Base-by-base conservation (phyloP, 257 asterid genomes). In the Ligustrum vulgare region DNA sequence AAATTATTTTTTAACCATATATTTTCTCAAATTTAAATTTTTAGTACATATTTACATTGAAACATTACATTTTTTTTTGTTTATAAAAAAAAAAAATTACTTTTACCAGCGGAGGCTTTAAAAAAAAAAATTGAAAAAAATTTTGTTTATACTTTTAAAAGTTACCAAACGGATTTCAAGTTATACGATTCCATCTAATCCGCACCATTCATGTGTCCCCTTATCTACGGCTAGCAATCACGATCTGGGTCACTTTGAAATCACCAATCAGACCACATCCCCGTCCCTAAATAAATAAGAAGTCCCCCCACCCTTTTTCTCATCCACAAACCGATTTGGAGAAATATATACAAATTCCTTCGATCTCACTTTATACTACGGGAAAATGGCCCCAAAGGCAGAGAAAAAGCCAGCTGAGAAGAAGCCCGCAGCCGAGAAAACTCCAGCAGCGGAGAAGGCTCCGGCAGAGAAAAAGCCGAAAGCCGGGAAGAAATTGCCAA, bases 381-480 rank as follows among this genome's bases (percentile, higher is more conserved):
- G 64, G 6, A 56, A 56, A 20, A 56, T 56, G 64, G 32, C 64
- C 31, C 64, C 64, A 9, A 56, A 20, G 12, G 64, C 64, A 56
- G 64, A 2, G 64, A 56, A 56, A 20, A 56, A 20, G 64, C 64
- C 64, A 56, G 64, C 64, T 56, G 64, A 56, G 64, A 56, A 56
- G 32, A 56, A 56, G 22, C 64, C 64, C 5, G 64, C 32, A 1
- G 25, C 64, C 28, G 64, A 56, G 64, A 45, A 45, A 45, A 11
- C 54, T 45, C 54, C 54, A 4, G 54, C 54, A 45, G 54, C 54
- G 5, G 54, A 45, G 54, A 56, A 56, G 32, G 4, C 64, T 56
- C 64, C 64, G 28, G 64, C 64, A 1, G 64, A 56, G 64, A 56
- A 56, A 56, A 56, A 56, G 64, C 64, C 64, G 12, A 56, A 56